A percentile compares a stretch with the other conserved stretches of the same genome.
Evolutionary conservation across 345 rosid genomes (phyloP).

Genomic region (Bruguiera parviflora): DNA sequence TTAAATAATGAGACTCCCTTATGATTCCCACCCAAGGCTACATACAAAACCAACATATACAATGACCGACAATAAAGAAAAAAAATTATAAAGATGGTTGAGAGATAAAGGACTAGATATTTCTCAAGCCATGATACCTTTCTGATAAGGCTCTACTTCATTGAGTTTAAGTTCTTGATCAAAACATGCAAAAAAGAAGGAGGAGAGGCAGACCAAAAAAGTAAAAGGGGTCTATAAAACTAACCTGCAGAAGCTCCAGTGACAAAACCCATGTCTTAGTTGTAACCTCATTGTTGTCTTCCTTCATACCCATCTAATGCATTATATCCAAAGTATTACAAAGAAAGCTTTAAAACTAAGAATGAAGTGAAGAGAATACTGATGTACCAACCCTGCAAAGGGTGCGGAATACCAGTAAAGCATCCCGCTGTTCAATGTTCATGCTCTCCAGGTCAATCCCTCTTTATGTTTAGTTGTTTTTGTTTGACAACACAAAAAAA

Average conservation of each 20-base stretch:
- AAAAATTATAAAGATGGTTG: background rate
- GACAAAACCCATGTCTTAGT: slow-evolving; percentile 85
- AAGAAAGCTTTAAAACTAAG: slow-evolving; percentile 19
- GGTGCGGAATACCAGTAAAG: slow-evolving; percentile 89
- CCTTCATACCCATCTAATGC: slow-evolving; percentile 96
- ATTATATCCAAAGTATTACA: slow-evolving; percentile 18
- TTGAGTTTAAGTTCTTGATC: background rate
- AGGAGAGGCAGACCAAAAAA: background rate
- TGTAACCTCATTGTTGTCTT: slow-evolving; percentile 92
- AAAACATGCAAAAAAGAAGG: background rate
- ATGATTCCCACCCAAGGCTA: background rate
- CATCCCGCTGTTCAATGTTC: slow-evolving; percentile 93
- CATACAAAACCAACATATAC: background rate
- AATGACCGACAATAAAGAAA: background rate
- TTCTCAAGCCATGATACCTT: too few species aligned
- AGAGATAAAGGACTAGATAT: background rate
- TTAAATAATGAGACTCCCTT: background rate
- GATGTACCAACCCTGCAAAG: slow-evolving; percentile 83
- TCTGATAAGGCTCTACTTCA: background rate
- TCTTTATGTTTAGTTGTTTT: slow-evolving; percentile 31
- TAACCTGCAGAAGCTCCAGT: slow-evolving; percentile 97
- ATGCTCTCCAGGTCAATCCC: slow-evolving; percentile 95
- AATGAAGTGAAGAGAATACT: slow-evolving; percentile 13
- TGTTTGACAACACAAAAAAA: background rate
- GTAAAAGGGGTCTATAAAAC: slow-evolving; percentile 15